Base-by-base conservation (phyloP, 805 yeast species). In the Ogataea dorogensis region DNA sequence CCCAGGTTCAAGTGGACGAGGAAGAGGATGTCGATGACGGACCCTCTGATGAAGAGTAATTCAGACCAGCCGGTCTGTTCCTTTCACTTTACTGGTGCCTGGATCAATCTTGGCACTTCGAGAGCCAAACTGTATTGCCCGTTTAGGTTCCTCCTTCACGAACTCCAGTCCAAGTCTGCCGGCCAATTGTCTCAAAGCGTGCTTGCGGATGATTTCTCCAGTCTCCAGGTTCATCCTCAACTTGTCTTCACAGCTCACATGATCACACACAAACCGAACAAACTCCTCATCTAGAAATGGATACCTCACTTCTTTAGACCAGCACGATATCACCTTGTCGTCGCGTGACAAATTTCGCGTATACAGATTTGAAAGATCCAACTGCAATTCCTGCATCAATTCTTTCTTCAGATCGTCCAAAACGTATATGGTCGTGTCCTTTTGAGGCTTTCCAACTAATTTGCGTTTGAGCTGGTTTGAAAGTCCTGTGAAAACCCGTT, bases 61-160 rank as follows among this genome's bases (percentile, higher is more conserved):
- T 31, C n/a, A n/a, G 12, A 25, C n/a, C 28, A 35, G 29, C 14
- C 25, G 31, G 50, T 82, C 93, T 0, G 89, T 83, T 0, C 98
- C 98, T 50, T 79, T 82, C 25, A 74, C 67, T 48, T 77, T 82
- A 4, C 89, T 81, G 28, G 82, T 75, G 1, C 91, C 91, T 3
- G 78, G 70, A 44, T 84, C 89, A 81, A 93, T 78, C 59, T 91
- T 94, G 1, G 99, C 98, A 54, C 95, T 82, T 45, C 84, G 80
- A 0, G 98, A 86, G 0, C 99, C 99, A 59, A 93, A 93, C 55
- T 93, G 98, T 42, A 93, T 88, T 0, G 99, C 99, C 30, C 99
- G 68, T 55, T 93, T 93, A 1, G 83, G 77, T 54, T 93, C 98
- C 15, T 68, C 65, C 12, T 77, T 63, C 0, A 88, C 93, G 56